Base-by-base conservation (phyloP, 441 rosid species). In the Euphorbia corollata region DNA sequence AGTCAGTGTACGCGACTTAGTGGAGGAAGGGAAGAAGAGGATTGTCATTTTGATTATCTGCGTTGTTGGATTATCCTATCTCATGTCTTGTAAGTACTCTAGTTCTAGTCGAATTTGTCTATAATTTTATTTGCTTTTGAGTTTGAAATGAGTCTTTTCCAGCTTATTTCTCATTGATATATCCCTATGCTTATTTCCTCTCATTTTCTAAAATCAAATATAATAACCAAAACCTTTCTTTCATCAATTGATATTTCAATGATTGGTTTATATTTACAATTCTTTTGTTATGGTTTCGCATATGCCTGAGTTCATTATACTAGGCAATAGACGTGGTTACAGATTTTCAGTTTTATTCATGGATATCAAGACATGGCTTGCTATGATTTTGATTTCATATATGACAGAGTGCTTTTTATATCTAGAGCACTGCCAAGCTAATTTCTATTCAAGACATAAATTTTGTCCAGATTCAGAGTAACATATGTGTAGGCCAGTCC, bases 21-120 rank as follows among this genome's bases (percentile, higher is more conserved):
- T 86, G 60, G 99, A 95, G 78, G 99, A 95, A 76, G 97, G 88
- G 58, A 92, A 92, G 89, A 95, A 92, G 80, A 86, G 98, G 74
- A 79, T 85, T 67, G 97, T 92, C 63, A 73, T 95, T 74, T 75
- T 95, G 78, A 89, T 75, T 59, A 81, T 95, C 68, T 95, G 97
- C 80, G 93, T 92, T 64, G 82, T 88, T 56, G 99, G 99, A 73
- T 86, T 95, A 56, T 95, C 99, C 3, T 92, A 92, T 75, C 78
- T 95, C 72, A 81, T 95, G 93, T 92, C 98, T 0, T 67, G 99
- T 95, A 79, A 86, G 88, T 83, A 68, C 65, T 13, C 27, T 16
- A 13, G 20, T 30, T 58, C 6, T 12, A 24, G 32, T 19, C 34
- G 70, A 23, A n/a, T 51, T n/a, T 54, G 30, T 32, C n/a, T 51